These are phyloP conservation scores for Trametes hirsuta DNA, from an alignment of 1,284 basidiomycete genomes.

Conservation along the genomic window DNA sequence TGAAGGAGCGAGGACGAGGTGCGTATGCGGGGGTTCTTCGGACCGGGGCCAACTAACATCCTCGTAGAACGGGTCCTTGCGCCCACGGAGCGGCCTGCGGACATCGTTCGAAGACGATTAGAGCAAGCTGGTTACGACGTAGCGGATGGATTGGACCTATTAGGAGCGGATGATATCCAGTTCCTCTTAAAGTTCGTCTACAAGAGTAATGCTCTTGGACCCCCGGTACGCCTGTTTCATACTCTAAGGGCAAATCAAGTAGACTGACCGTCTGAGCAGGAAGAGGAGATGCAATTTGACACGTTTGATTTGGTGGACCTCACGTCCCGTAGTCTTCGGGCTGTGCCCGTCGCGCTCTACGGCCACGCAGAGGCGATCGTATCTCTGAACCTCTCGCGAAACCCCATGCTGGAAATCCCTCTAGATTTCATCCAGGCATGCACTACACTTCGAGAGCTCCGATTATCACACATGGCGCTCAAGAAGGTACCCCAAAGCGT, in stretches of 20 bases:
- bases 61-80: constrained; percentile 78
- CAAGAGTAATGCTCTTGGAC: constrained; percentile 70
- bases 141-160: constrained; percentile 78
- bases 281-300: constrained; percentile 77
- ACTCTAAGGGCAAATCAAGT: not conserved
- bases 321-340: constrained; percentile 81
- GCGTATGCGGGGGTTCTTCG: constrained; percentile 28
- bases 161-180: constrained; percentile 83
- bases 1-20: constrained; percentile 87
- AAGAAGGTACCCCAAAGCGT: constrained; percentile 92
- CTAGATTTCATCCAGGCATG: constrained; percentile 96
- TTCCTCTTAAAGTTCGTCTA: constrained; percentile 92
- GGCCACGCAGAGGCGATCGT: constrained; percentile 86
- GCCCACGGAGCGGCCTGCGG: constrained; percentile 83
- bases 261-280: constrained; percentile 37
- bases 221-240: constrained; percentile 52
- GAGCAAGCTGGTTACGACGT: constrained; percentile 92
- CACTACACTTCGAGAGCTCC: constrained; percentile 81
- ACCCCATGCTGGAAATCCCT: constrained; percentile 96
- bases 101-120: constrained; percentile 83
- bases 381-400: constrained; percentile 89
- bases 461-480: constrained; percentile 92
- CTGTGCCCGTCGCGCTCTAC: constrained; percentile 91
- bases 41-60: not conserved
- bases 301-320: constrained; percentile 87